These are phyloP conservation scores for Rhizophagus sp. DNA, from an alignment of 192 early-diverging fungal species.

Conservation along the genomic window DNA sequence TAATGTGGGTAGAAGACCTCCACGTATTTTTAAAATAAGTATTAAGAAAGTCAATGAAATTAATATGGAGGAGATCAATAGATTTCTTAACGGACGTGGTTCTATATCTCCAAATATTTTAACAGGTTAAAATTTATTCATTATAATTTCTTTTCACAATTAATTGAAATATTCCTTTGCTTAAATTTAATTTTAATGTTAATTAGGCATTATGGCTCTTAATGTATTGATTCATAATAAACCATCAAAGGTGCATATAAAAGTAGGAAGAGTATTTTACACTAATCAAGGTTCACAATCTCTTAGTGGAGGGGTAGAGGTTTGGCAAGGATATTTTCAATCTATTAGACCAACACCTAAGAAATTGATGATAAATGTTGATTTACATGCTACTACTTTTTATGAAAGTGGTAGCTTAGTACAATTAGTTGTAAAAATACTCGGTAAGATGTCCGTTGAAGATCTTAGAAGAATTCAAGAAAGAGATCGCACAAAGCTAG, in stretches of 20 bases:
- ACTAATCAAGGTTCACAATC: conserved; percentile 59
- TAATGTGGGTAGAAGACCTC: conserved; percentile 36
- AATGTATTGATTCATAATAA: conserved; percentile 84
- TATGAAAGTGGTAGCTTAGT: conserved; percentile 69
- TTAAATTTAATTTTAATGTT: not conserved
- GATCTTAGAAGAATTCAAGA: conserved; percentile 51
- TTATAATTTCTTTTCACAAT: not conserved
- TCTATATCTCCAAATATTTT: not conserved
- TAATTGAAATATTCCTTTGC: not conserved
- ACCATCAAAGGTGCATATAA: conserved; percentile 70
- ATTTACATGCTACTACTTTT: conserved; percentile 69
- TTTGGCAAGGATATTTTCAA: conserved; percentile 93
- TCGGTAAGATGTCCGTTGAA: conserved; percentile 52
- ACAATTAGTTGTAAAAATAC: conserved; percentile 68
- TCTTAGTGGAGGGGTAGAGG: conserved; percentile 75
- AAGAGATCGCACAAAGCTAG: conserved; percentile 46
- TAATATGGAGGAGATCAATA: conserved; percentile 59
- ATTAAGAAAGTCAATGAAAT: conserved; percentile 70
- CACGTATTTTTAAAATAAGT: conserved; percentile 62
- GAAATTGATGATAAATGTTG: conserved; percentile 69
- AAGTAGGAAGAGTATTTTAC: conserved; percentile 88
- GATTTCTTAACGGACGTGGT: conserved; percentile 50
- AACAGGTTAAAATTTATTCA: conserved; percentile 8
- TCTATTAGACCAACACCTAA: conserved; percentile 63
- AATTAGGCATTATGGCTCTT: conserved; percentile 59